Percentiles rank a stretch among this genome's conserved stretches.
These are phyloP conservation scores for Trichoderma erinaceum DNA, from an alignment of 495 filamentous ascomycete genomes.

Conservation along the genomic window DNA sequence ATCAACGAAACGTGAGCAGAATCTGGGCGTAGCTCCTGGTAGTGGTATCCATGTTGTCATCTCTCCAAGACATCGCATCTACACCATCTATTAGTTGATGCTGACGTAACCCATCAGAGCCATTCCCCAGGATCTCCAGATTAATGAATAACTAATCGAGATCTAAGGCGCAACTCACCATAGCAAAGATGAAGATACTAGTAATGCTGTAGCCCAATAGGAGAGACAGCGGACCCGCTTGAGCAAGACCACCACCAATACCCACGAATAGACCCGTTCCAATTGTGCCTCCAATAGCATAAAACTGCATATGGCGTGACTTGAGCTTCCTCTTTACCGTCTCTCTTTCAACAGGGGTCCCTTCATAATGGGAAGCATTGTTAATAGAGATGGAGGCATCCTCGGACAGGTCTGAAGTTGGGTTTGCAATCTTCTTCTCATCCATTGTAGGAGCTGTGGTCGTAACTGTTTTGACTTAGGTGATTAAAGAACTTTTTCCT, in stretches of 20 bases:
- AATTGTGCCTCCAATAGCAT: conserved; percentile 64
- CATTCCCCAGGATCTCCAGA: background rate
- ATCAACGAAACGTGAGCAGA: conserved; percentile 66
- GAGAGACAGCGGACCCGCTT: conserved; percentile 58
- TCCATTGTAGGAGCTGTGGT: background rate
- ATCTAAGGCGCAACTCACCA: conserved; percentile 5
- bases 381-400: background rate
- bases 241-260: conserved; percentile 56
- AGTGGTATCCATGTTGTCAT: conserved; percentile 72
- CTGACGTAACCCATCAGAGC: conserved; percentile 48
- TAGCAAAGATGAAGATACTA: conserved; percentile 25
- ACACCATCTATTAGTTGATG: conserved; percentile 56
- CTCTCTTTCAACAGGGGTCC: background rate
- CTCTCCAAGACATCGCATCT: conserved; percentile 55
- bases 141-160: background rate
- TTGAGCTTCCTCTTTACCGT: conserved; percentile 19
- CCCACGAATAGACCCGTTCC: conserved; percentile 73
- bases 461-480: background rate
- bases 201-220: conserved; percentile 42
- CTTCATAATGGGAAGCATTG: background rate
- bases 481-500: background rate
- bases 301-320: conserved; percentile 53
- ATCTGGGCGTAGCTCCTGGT: conserved; percentile 68
- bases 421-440: background rate
- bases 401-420: background rate